Conservation (phyloP, 1,284 basidiomycete genomes). For the Sutorius eximius region DNA sequence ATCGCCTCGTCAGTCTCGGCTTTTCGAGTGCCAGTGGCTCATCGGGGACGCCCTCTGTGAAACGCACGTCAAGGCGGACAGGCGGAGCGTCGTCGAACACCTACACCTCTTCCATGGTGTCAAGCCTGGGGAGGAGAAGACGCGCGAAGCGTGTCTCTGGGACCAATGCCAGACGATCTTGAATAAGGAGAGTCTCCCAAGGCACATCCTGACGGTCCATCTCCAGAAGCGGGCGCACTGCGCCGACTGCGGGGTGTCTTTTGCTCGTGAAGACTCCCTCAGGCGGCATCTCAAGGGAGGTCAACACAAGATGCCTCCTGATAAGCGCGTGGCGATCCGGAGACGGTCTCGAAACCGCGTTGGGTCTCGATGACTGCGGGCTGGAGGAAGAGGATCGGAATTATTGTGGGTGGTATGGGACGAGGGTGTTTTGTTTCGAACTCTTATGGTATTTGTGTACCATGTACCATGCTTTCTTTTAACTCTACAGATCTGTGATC, state of each 20-base stretch:
- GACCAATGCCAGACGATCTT: constrained; percentile 9
- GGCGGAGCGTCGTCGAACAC: constrained; percentile 18
- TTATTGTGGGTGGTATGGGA: no score
- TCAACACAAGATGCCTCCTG: constrained; percentile 5
- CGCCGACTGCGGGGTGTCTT: constrained; percentile 6
- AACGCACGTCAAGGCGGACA: constrained; percentile 6
- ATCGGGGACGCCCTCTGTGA: constrained; percentile 3
- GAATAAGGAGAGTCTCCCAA: constrained; percentile 29
- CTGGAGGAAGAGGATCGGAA: not conserved
- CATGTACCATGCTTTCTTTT: no score
- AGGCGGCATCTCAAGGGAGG: constrained; percentile 23
- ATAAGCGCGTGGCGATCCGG: not conserved
- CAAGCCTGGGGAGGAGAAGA: constrained; percentile 24
- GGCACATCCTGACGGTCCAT: constrained; percentile 26
- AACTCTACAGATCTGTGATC: not conserved
- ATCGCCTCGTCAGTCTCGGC: not conserved
- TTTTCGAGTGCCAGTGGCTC: constrained; percentile 16
- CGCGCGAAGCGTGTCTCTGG: constrained; percentile 18
- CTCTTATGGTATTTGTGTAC: no score
- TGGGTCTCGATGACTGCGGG: not conserved
- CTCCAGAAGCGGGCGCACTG: constrained; percentile 16
- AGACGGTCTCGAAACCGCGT: not conserved
- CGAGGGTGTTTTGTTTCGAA: not conserved
- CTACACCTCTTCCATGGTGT: constrained; percentile 15
- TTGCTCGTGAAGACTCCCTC: constrained; percentile 31